phyloP scores from a whole-genome alignment of 2,329 filamentous ascomycete genomes.

The Sporothrix variecibatus region DNA sequence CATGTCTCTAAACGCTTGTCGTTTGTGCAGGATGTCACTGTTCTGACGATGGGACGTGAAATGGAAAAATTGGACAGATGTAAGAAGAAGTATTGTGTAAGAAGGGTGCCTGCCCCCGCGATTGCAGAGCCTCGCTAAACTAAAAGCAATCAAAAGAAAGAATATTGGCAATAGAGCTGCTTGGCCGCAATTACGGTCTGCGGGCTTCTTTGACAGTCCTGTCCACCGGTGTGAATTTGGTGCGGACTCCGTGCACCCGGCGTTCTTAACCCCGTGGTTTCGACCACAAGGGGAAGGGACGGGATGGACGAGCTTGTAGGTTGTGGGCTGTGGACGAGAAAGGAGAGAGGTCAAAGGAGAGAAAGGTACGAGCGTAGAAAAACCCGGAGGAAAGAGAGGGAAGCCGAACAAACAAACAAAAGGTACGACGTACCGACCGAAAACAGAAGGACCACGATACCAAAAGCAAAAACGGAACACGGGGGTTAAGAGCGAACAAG shows the following conservation, averaged over 20 bases:
- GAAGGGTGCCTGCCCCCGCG: neutral
- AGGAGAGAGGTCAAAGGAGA: neutral
- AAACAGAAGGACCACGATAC: slow-evolving; percentile 13
- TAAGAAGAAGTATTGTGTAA: neutral
- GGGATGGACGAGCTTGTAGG: neutral
- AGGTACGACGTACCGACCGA: neutral
- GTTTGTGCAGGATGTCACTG: neutral
- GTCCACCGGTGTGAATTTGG: neutral
- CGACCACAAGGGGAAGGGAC: neutral
- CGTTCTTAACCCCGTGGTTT: slow-evolving; percentile 5
- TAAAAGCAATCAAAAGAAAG: neutral
- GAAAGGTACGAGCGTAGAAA: neutral
- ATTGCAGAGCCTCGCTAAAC: neutral
- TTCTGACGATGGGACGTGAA: neutral
- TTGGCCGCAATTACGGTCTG: slow-evolving; percentile 23
- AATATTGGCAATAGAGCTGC: slow-evolving; percentile 23
- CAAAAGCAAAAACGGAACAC: slow-evolving; percentile 10
- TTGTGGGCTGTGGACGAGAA: slow-evolving; percentile 6
- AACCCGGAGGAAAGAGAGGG: neutral
- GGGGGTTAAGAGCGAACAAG: neutral
- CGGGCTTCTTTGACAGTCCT: slow-evolving; percentile 4
- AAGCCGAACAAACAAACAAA: neutral
- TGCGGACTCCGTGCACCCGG: slow-evolving; percentile 14
- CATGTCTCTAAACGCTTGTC: neutral
- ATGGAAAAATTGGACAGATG: neutral